Evolutionary conservation across 352 stramenopile genomes (phyloP).

Genomic region (Globisporangium ultimum): DNA sequence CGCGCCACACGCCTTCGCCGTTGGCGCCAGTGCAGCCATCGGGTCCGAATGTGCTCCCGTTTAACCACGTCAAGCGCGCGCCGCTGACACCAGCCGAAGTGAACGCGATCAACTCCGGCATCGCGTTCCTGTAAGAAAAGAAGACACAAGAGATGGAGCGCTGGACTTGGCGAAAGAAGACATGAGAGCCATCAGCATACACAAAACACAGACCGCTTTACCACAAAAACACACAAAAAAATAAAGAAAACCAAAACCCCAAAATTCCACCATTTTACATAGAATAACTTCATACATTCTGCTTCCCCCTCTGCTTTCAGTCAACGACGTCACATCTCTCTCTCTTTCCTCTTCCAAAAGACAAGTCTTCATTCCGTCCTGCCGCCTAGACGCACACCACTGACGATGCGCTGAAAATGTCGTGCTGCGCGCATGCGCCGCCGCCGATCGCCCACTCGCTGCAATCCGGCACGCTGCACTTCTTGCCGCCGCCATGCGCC

Average conservation of each 20-base stretch:
- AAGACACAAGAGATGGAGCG: no score
- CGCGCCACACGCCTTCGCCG: slow-evolving; percentile 14
- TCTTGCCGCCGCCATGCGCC: slow-evolving; percentile 75
- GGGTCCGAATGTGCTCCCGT: slow-evolving; percentile 59
- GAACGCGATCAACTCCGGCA: slow-evolving; percentile 76
- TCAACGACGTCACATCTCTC: neutral
- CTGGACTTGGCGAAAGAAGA: neutral
- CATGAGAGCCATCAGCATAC: neutral
- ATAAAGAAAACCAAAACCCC: slow-evolving; percentile 2
- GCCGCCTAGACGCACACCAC: slow-evolving; percentile 39
- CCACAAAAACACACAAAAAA: neutral
- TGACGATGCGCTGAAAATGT: slow-evolving; percentile 39
- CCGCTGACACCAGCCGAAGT: slow-evolving; percentile 63
- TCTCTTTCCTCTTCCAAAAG: slow-evolving; percentile 4
- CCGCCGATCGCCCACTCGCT: slow-evolving; percentile 73
- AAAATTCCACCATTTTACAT: slow-evolving; percentile 19
- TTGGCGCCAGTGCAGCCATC: slow-evolving; percentile 43
- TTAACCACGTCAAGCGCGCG: slow-evolving; percentile 60
- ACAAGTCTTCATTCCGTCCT: slow-evolving; percentile 12
- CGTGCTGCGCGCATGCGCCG: slow-evolving; percentile 62
- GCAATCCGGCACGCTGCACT: slow-evolving; percentile 54
- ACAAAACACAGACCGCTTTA: neutral
- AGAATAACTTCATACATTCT: slow-evolving; percentile 12
- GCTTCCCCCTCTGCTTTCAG: neutral
- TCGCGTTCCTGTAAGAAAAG: slow-evolving; percentile 60